Base-by-base conservation (phyloP, 2,329 filamentous ascomycete species). In the Aureobasidium sp. region DNA sequence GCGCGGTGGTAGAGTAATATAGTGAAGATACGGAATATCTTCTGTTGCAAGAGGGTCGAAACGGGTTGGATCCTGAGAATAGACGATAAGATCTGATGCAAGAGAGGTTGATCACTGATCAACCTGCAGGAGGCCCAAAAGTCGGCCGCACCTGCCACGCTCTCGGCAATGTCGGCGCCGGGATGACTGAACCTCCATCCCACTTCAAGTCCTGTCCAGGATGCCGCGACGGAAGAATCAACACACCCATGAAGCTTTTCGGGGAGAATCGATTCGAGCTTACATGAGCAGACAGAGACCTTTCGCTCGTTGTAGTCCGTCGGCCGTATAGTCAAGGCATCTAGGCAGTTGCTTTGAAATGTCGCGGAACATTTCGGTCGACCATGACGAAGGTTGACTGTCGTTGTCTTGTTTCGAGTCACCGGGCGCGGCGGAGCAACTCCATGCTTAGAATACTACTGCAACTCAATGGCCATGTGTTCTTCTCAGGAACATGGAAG, bases 311-410 rank as follows among this genome's bases (percentile, higher is more conserved):
- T 42, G 37, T 31, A 31, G 27, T 29, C 39, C 12, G 27, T 17
- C 24, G 24, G 29, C 29, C 17, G 47, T 35, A n/a, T 7, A 5
- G n/a, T 40, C 54, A 24, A 58, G 42, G 42, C 54, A 58, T 58
- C 40, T 48, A 48, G 42, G 54, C 54, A 48, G 54, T 48, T 58
- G 54, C 54, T 58, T 57, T 48, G 42, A 47, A 39, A 47, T 37
- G 8, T 39, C 22, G 14, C 39, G 49, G 39, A 57, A 45, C 53
- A 24, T 14, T 57, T 45, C 24, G 35, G 53, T 33, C 31, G 24
- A 24, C n/a, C 40, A 57, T 57, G 42, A 45, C 42, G n/a, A 58
- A 48, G 29, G 40, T 47, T 7, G 31, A 22, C 29, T 29, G 14
- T 48, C 24, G 54, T 39, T 29, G 8, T 42, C 24, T 48, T 48